A percentile compares a stretch with the other conserved stretches of the same genome.
phyloP scores from a whole-genome alignment of 2,329 filamentous ascomycete species.

The Diaporthe amygdali region DNA sequence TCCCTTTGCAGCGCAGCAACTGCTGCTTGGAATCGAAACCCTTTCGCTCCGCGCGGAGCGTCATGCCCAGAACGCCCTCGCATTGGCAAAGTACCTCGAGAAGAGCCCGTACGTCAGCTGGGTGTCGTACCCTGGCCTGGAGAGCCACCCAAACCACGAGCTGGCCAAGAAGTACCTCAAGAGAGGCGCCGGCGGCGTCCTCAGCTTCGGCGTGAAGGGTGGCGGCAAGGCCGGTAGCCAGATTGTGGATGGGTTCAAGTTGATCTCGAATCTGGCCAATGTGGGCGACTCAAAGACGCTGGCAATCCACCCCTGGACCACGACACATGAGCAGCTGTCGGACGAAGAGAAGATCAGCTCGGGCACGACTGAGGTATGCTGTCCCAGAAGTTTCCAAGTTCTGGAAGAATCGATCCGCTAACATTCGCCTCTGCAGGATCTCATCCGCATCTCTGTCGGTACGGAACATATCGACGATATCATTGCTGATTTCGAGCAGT shows the following conservation, averaged over 20 bases:
- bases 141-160: slow-evolving; percentile 80
- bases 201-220: slow-evolving; percentile 93
- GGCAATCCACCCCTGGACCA: slow-evolving; percentile 94
- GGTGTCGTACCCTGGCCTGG: slow-evolving; percentile 92
- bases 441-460: slow-evolving; percentile 93
- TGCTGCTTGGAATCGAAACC: slow-evolving; percentile 88
- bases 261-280: slow-evolving; percentile 95
- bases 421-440: slow-evolving; percentile 55
- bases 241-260: slow-evolving; percentile 91
- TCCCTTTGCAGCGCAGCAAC: slow-evolving; percentile 91
- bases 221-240: slow-evolving; percentile 82
- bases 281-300: slow-evolving; percentile 95
- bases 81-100: slow-evolving; percentile 83
- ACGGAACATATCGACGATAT: slow-evolving; percentile 98
- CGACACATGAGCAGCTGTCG: slow-evolving; percentile 89
- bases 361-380: slow-evolving; percentile 75
- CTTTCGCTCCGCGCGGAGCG: slow-evolving; percentile 85
- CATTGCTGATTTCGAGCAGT: slow-evolving; percentile 92
- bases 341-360: slow-evolving; percentile 81
- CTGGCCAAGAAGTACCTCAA: slow-evolving; percentile 86
- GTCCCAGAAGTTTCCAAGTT: not conserved
- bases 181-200: slow-evolving; percentile 84
- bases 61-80: slow-evolving; percentile 83
- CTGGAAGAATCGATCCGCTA: not conserved
- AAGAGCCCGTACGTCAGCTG: slow-evolving; percentile 83